phyloP scores from a whole-genome alignment of 2,329 filamentous ascomycete species.

The Ophiostoma perfectum region DNA sequence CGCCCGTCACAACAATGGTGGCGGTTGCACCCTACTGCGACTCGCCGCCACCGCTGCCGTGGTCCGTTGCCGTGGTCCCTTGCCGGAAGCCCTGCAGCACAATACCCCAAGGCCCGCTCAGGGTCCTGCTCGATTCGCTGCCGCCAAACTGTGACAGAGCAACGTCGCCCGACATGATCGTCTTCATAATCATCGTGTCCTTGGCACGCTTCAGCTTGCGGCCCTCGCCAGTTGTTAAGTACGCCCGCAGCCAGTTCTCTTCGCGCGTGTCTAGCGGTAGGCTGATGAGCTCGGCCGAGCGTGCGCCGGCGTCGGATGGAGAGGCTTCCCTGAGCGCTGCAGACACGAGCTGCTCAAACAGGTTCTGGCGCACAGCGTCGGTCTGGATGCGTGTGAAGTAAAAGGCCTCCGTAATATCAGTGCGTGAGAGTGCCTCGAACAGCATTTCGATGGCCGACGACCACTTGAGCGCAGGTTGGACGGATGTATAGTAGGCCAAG shows the following conservation, averaged over 20 bases:
- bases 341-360: conserved; percentile 62
- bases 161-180: conserved; percentile 61
- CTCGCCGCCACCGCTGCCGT: conserved; percentile 34
- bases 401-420: conserved; percentile 67
- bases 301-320: conserved; percentile 28
- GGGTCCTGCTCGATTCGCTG: conserved; percentile 36
- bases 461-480: conserved; percentile 65
- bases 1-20: neutral
- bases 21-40: conserved; percentile 23
- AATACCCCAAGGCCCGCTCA: conserved; percentile 44
- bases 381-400: conserved; percentile 64
- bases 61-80: conserved; percentile 33
- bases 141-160: conserved; percentile 34
- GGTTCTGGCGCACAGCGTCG: conserved; percentile 53
- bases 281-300: conserved; percentile 61
- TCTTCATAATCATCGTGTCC: conserved; percentile 69
- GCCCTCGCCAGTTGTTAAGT: conserved; percentile 59
- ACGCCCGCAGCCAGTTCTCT: conserved; percentile 68
- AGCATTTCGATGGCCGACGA: conserved; percentile 58
- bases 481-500: conserved; percentile 72
- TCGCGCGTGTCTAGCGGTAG: conserved; percentile 66
- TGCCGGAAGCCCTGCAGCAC: conserved; percentile 49
- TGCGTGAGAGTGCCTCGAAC: conserved; percentile 63
- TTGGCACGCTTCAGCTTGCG: conserved; percentile 59
- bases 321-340: conserved; percentile 46